A percentile compares a stretch with the other conserved stretches of the same genome.
phyloP scores from a whole-genome alignment of 2,329 filamentous ascomycete species.

The Fusarium beomiforme region DNA sequence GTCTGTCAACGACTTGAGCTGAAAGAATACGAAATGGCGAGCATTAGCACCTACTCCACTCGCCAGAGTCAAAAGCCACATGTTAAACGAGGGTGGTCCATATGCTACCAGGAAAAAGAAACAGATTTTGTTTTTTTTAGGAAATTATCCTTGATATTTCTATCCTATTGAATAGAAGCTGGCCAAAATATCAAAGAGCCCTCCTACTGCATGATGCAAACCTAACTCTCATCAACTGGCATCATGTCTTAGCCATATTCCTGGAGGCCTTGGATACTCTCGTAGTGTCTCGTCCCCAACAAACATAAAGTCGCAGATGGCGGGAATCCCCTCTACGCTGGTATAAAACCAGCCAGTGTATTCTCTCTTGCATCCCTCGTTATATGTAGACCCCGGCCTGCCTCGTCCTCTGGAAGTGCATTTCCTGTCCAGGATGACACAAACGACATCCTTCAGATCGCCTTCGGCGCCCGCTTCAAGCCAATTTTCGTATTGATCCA shows the following conservation, averaged over 20 bases:
- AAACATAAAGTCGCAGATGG: neutral
- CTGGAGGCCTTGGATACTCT: neutral
- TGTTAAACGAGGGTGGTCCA: too few species aligned
- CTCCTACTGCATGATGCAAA: too few species aligned
- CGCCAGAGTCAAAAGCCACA: too few species aligned
- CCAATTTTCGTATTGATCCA: neutral
- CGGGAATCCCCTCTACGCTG: neutral
- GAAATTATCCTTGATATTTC: neutral
- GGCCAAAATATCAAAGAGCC: too few species aligned
- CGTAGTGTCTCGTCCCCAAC: too few species aligned
- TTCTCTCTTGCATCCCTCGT: neutral
- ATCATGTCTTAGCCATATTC: neutral
- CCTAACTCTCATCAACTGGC: too few species aligned
- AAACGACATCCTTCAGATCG: rapidly evolving
- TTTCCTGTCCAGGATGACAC: neutral
- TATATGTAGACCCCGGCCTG: neutral
- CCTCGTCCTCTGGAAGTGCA: neutral
- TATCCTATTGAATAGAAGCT: too few species aligned
- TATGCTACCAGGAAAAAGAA: too few species aligned
- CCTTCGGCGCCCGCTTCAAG: neutral
- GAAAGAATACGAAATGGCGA: too few species aligned
- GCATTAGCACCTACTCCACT: too few species aligned
- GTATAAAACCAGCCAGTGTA: slow-evolving; percentile 18
- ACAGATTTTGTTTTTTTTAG: too few species aligned
- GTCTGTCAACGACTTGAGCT: too few species aligned